Evolutionary conservation across 2,329 filamentous ascomycete species (phyloP), one percentile per base, ranked within the genome.

Genomic region (Apiospora arundinis): DNA sequence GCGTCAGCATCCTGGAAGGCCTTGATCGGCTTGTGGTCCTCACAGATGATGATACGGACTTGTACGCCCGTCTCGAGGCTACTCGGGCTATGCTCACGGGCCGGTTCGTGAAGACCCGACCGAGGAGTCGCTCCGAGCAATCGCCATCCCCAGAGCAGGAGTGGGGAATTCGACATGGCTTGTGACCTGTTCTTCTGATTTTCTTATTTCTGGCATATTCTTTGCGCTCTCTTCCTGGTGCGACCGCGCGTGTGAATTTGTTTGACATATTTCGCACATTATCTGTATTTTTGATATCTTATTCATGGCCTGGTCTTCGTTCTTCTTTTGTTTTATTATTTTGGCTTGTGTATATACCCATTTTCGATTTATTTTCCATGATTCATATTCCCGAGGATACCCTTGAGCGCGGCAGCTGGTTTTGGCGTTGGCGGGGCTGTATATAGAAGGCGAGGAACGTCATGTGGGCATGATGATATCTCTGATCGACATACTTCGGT

Each of bases 51-150:
- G 78, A 81, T 0, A 79, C 78, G 23, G 78, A 80, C 25, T 67
- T 74, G 9, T 85, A 85, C 70, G 82, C 84, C 0, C 82, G 83
- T 37, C 82, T 81, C 45, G 83, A 86, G 75, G 84, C 85, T 2
- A 86, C 84, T 52, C 80, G 85, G 18, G 85, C 82, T 1, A 83
- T 84, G 75, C 74, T 87, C 69, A 85, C 84, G 2, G 83, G 85
- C 11, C 75, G 75, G 14, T 67, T 73, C 11, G 79, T 74, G 18
- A 71, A 75, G 3, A 63, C 32, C 18, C 56, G 56, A 8, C 32
- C 56, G 32, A 63, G 56, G 56, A 63, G 56, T 28, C 32, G 56
- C 56, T 40, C 56, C 21, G 56, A 63, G 8, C 56, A 63, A 28
- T 63, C 56, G 56, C 56, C 56, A 14, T 40, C 56, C 2, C 28